These are phyloP conservation scores for Yamadazyma sp. DNA, from an alignment of 1,139 yeast genomes.

Conservation along the genomic window DNA sequence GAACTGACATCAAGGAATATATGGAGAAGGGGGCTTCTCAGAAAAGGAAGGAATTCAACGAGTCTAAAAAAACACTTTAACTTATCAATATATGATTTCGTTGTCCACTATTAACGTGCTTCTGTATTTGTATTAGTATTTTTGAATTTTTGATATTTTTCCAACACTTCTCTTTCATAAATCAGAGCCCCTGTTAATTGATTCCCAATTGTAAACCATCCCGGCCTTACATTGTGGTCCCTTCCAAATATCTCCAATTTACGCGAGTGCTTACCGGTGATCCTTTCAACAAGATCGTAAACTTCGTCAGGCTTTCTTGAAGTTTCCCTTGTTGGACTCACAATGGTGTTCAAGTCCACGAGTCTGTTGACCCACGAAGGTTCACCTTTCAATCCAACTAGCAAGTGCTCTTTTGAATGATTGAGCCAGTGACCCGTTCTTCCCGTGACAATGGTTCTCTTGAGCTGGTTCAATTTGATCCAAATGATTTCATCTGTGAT, in stretches of 20 bases:
- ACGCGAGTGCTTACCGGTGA: conserved; percentile 73
- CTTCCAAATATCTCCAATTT: conserved; percentile 89
- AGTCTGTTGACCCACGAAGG: conserved; percentile 71
- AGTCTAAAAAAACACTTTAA: conserved; percentile 1
- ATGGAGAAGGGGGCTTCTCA: conserved; percentile 56
- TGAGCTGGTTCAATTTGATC: conserved; percentile 86
- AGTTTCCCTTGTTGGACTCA: conserved; percentile 83
- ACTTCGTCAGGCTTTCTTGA: conserved; percentile 89
- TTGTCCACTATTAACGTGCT: neutral
- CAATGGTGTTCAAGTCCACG: conserved; percentile 74
- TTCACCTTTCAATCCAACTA: conserved; percentile 81
- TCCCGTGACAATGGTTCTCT: conserved; percentile 89
- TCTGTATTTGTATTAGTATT: conserved; percentile 5
- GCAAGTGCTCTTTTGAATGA: conserved; percentile 88
- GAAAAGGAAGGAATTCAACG: conserved; percentile 25
- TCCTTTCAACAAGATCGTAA: conserved; percentile 80
- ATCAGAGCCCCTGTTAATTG: conserved; percentile 65
- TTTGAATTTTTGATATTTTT: conserved; percentile 29
- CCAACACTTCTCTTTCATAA: conserved; percentile 56
- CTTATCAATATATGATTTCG: too few species aligned
- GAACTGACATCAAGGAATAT: conserved; percentile 50
- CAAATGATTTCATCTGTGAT: conserved; percentile 81
- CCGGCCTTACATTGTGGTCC: conserved; percentile 79
- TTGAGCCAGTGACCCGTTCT: conserved; percentile 97
- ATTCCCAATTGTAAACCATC: conserved; percentile 91